Conservation (phyloP, 257 asterid species). For the Fraxinus americana region DNA sequence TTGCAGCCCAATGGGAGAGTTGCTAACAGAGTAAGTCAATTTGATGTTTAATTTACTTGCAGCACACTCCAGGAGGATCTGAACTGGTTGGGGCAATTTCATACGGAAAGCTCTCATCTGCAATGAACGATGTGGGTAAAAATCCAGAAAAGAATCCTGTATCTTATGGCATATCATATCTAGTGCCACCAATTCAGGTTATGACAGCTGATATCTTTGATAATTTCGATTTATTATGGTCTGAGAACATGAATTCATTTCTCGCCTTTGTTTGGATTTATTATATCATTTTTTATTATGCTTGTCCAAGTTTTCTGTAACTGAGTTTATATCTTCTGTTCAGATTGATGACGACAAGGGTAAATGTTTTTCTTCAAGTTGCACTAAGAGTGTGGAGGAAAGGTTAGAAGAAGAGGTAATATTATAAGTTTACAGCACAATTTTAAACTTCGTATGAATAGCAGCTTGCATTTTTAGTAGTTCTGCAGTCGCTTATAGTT, state of each 20-base stretch:
- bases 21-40: conserved; percentile 12
- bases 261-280: neutral
- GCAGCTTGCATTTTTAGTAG: conserved; percentile 7
- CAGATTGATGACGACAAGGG: conserved; percentile 83
- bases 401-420: conserved; percentile 83
- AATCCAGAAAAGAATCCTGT: conserved; percentile 70
- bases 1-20: conserved; percentile 14
- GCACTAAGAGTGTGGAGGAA: conserved; percentile 68
- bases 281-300: conserved; percentile 15
- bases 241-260: neutral
- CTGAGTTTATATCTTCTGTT: conserved; percentile 24
- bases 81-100: conserved; percentile 82
- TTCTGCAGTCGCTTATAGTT: neutral
- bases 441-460: conserved; percentile 14
- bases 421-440: conserved; percentile 4
- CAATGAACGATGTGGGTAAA: conserved; percentile 54
- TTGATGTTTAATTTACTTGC: conserved; percentile 37
- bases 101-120: conserved; percentile 71
- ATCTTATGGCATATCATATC: conserved; percentile 65
- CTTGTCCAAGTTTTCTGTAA: conserved; percentile 13
- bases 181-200: conserved; percentile 88
- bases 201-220: conserved; percentile 26
- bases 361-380: conserved; percentile 53
- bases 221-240: conserved; percentile 14
- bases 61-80: conserved; percentile 80